Conservation (phyloP, 306 rosid species). For the Cucurbita argyrosperma region DNA sequence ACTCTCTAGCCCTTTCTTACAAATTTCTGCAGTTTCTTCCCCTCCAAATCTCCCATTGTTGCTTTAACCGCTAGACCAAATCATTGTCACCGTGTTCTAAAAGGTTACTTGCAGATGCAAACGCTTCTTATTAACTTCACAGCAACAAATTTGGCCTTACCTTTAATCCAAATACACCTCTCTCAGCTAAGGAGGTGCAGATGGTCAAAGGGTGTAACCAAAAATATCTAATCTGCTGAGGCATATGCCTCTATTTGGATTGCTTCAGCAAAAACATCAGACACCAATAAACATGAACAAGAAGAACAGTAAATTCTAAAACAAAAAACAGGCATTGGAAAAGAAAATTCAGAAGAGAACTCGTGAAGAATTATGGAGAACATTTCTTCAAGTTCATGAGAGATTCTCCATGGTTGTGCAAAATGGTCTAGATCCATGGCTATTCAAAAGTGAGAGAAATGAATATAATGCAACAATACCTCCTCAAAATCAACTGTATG, state of each 20-base stretch:
- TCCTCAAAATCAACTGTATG: constrained; percentile 40
- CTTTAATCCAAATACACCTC: neutral
- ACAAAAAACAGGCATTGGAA: neutral
- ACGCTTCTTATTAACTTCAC: neutral
- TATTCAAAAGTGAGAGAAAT: neutral
- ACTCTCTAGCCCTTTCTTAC: neutral
- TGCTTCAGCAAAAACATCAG: neutral
- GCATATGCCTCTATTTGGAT: neutral
- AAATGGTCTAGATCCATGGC: neutral
- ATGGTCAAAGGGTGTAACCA: neutral
- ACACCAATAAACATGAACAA: neutral
- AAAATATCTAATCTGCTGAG: neutral
- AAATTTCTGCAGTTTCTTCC: neutral
- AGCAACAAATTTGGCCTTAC: neutral
- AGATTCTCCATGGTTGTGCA: neutral
- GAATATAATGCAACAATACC: constrained; percentile 20
- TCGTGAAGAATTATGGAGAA: neutral
- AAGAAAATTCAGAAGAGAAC: neutral
- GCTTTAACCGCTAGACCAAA: neutral
- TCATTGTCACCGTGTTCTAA: neutral
- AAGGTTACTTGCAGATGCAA: neutral
- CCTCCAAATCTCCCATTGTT: neutral
- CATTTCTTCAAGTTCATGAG: neutral
- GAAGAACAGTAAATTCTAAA: neutral
- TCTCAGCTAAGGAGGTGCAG: neutral